Evolutionary conservation across 805 yeast species (phyloP), one percentile per base, ranked within the genome.

Genomic region (Sugiyamaella qingdaonensis): DNA sequence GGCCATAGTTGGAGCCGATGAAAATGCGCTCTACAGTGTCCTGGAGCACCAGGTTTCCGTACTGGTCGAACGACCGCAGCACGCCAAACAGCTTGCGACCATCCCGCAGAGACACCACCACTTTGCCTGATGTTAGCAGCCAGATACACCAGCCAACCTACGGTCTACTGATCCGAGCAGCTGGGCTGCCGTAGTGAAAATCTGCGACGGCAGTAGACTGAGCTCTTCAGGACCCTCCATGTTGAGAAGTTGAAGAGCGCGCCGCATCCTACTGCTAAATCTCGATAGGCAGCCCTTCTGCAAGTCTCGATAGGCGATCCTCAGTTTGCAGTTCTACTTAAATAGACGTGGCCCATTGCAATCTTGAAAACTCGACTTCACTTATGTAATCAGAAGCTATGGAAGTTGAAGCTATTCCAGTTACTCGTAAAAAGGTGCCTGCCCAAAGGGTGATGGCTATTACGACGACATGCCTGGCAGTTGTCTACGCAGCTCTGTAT

Each of bases 21-120:
- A 85, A 74, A 61, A 90, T 81, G 68, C 97, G 80, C 68, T 94
- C 98, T 46, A 83, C 74, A 14, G 96, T 83, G 67, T 91, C 96
- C 70, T 94, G 98, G 57, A 94, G 75, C 37, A 94, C 96, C 64
- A 94, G 76, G 71, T 92, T 92, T 55, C 95, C 91, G 68, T 85
- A 94, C 70, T 92, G 97, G 72, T 94, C 99, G 69, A 92, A 94
- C 1, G 97, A 89, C 69, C 99, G 80, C 60, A 94, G 75, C 21
- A 91, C 86, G 14, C 99, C 99, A 65, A 88, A 84, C 32, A 92
- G 72, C 58, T 84, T 82, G 60, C 92, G 79, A 36, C 98, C 98
- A 68, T 92, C 98, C 64, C 96, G 84, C 59, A 94, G 75, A 42
- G 88, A 77, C 1, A 89, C 95, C 61, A 88, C 85, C 32, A 94